These are phyloP conservation scores for Colletotrichum australisinense DNA, from an alignment of 2,329 filamentous ascomycete genomes.

Conservation along the genomic window DNA sequence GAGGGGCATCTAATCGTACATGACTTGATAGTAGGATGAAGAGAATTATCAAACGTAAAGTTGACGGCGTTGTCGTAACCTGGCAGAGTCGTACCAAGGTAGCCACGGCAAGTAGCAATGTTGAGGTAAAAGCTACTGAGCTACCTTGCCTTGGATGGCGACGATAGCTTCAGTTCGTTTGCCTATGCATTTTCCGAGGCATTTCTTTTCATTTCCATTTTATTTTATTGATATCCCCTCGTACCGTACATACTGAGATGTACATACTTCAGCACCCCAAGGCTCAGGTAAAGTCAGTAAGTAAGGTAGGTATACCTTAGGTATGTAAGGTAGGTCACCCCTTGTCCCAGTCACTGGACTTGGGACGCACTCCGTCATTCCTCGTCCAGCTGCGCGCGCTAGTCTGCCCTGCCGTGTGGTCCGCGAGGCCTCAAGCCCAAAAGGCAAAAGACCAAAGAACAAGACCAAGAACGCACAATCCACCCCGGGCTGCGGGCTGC, in stretches of 20 bases:
- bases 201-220: neutral
- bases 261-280: too few species aligned
- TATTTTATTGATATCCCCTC: neutral
- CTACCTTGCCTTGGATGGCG: too few species aligned
- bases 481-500: neutral
- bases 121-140: too few species aligned
- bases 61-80: neutral
- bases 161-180: neutral
- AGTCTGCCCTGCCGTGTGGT: constrained; percentile 35
- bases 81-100: neutral
- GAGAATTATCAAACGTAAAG: neutral
- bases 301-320: too few species aligned
- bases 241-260: neutral
- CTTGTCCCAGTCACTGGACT: constrained; percentile 15
- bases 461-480: constrained; percentile 7
- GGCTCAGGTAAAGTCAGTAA: too few species aligned
- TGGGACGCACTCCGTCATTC: constrained; percentile 35
- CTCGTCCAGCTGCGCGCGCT: constrained; percentile 34
- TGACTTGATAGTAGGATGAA: neutral
- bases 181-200: neutral
- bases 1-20: neutral
- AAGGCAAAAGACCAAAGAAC: neutral
- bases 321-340: neutral
- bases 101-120: neutral
- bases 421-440: constrained; percentile 30